These are phyloP conservation scores for Ascochyta pisi DNA, from an alignment of 2,329 filamentous ascomycete genomes.

Conservation along the genomic window DNA sequence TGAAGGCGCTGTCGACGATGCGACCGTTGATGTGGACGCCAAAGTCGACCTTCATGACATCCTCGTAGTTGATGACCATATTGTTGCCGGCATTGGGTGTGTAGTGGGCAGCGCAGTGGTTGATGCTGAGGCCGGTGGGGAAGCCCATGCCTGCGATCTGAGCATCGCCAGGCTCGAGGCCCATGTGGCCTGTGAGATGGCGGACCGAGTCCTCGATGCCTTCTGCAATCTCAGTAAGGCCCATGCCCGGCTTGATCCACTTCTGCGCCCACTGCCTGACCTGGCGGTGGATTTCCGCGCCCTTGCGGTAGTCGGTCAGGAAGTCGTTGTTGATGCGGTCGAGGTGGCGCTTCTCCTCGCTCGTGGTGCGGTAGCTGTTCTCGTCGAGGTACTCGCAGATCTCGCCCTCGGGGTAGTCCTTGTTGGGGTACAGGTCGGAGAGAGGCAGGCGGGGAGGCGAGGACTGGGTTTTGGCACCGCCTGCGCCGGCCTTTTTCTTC, in stretches of 20 bases:
- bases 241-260: conserved; percentile 81
- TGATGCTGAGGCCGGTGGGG: conserved; percentile 81
- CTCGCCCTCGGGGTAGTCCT: conserved; percentile 77
- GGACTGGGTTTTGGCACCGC: conserved; percentile 72
- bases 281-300: conserved; percentile 87
- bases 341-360: conserved; percentile 82
- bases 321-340: conserved; percentile 83
- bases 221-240: conserved; percentile 80
- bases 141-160: conserved; percentile 84
- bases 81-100: conserved; percentile 89
- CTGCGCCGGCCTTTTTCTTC: conserved; percentile 65
- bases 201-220: conserved; percentile 86
- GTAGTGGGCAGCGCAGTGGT: conserved; percentile 86
- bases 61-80: conserved; percentile 67
- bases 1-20: conserved; percentile 76
- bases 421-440: conserved; percentile 74
- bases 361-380: conserved; percentile 79
- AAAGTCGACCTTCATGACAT: conserved; percentile 78
- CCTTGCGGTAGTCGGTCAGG: conserved; percentile 80
- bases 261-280: conserved; percentile 84
- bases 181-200: conserved; percentile 76
- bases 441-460: conserved; percentile 77
- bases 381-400: conserved; percentile 80
- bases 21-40: conserved; percentile 74
- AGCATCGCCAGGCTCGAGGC: conserved; percentile 78